Evolutionary conservation across 352 stramenopile species (phyloP).

Genomic region (Pythium aphanidermatum): DNA sequence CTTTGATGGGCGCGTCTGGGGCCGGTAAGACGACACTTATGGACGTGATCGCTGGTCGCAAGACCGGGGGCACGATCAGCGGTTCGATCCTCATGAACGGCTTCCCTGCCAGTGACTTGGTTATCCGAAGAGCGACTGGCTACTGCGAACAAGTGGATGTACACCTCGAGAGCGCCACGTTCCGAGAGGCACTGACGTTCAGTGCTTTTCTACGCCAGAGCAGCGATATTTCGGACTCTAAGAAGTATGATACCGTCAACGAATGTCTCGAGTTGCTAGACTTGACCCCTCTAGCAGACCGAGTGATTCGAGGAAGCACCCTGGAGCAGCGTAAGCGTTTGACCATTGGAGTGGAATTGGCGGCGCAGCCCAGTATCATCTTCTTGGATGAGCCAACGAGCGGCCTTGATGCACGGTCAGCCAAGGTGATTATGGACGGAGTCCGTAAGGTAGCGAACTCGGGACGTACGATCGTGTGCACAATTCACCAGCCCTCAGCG

Average conservation of each 20-base stretch:
- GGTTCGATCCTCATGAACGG: constrained; percentile 39
- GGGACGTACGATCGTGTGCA: constrained; percentile 74
- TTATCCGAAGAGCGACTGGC: constrained; percentile 18
- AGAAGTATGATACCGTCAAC: constrained; percentile 25
- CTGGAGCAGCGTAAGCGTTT: constrained; percentile 33
- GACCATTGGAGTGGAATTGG: constrained; percentile 81
- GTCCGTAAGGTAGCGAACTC: constrained; percentile 60
- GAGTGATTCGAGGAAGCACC: constrained; percentile 18
- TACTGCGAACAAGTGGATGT: constrained; percentile 31
- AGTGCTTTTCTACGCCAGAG: constrained; percentile 56
- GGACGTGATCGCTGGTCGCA: constrained; percentile 60
- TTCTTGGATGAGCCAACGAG: constrained; percentile 19
- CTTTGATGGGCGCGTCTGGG: constrained; percentile 35
- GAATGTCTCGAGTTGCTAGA: constrained; percentile 30
- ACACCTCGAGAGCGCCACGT: constrained; percentile 63
- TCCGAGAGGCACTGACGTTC: constrained; percentile 79
- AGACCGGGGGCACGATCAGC: constrained; percentile 52
- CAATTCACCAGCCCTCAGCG: constrained; percentile 37
- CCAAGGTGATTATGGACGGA: constrained; percentile 44
- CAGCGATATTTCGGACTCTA: constrained; percentile 10
- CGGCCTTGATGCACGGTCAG: constrained; percentile 12
- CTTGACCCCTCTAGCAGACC: constrained; percentile 17
- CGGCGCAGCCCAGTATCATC: constrained; percentile 56
- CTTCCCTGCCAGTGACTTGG: constrained; percentile 14
- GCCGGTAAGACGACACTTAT: constrained; percentile 64